phyloP scores from a whole-genome alignment of 306 rosid species.

The Cicer arietinum region DNA sequence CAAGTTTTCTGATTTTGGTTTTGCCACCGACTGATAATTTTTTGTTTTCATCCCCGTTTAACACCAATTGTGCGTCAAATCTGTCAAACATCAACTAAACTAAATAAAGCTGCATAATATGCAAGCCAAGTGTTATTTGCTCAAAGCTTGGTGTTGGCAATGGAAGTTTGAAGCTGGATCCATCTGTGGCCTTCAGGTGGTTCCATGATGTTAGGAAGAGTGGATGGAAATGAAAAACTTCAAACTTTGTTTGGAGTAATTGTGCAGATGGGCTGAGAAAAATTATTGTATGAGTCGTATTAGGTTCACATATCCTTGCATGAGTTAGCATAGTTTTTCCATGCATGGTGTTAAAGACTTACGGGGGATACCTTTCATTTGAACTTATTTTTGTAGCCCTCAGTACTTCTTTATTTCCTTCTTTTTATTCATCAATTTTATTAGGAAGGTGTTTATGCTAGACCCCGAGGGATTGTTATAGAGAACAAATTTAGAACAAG shows the following conservation, averaged over 20 bases:
- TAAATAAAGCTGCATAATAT: neutral
- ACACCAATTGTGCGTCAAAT: neutral
- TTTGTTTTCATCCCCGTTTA: neutral
- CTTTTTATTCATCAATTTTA: neutral
- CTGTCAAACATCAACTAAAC: neutral
- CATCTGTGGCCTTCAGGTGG: neutral
- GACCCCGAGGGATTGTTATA: neutral
- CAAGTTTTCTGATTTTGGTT: neutral
- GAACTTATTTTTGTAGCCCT: neutral
- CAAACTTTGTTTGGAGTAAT: slow-evolving; percentile 5
- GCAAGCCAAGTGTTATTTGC: neutral
- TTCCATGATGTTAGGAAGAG: neutral
- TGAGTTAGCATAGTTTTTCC: neutral
- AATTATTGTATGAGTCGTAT: neutral
- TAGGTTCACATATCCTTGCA: neutral
- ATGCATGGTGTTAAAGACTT: neutral
- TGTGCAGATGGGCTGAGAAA: slow-evolving; percentile 2
- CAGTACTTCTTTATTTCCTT: neutral
- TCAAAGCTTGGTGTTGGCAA: neutral
- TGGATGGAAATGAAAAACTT: neutral
- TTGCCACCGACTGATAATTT: neutral
- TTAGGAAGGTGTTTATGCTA: neutral
- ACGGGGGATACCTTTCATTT: neutral
- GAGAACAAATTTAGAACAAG: slow-evolving; percentile 9
- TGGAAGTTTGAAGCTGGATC: neutral